Evolutionary conservation across 305 asterid species (phyloP).

Genomic region (Coffea humblotiana): DNA sequence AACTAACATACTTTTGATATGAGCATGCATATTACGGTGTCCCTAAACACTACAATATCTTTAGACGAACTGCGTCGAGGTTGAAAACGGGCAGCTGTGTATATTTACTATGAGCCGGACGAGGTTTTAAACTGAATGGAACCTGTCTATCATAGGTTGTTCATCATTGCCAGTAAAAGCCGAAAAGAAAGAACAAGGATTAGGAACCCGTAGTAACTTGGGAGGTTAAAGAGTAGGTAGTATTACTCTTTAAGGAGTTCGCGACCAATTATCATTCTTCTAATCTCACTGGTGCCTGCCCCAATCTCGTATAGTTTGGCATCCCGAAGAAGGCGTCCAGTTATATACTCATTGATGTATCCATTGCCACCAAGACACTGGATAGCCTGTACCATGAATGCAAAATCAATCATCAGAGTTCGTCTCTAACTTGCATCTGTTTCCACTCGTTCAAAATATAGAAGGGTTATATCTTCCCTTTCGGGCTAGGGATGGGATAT

Average conservation of each 20-base stretch:
- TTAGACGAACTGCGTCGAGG: no score
- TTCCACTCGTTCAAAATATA: background rate
- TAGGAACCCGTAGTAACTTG: background rate
- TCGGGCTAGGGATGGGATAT: background rate
- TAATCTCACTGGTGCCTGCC: constrained; percentile 98
- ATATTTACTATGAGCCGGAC: no score
- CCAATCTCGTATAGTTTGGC: constrained; percentile 95
- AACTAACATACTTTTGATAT: no score
- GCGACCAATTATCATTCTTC: constrained; percentile 85
- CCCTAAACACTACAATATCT: no score
- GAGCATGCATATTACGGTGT: no score
- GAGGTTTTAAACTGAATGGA: no score
- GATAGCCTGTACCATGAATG: constrained; percentile 67
- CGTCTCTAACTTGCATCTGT: background rate
- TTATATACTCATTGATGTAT: constrained; percentile 85
- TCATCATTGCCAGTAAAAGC: no score
- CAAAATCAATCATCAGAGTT: background rate
- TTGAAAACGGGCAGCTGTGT: no score
- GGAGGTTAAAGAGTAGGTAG: no score
- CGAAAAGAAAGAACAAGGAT: no score
- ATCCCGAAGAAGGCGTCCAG: constrained; percentile 91
- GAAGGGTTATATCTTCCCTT: background rate
- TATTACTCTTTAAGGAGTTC: constrained; percentile 73
- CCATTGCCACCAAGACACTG: constrained; percentile 97
- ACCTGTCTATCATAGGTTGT: no score